Evolutionary conservation across 2,329 filamentous ascomycete species (phyloP).

Genomic region (Fusarium torreyae): DNA sequence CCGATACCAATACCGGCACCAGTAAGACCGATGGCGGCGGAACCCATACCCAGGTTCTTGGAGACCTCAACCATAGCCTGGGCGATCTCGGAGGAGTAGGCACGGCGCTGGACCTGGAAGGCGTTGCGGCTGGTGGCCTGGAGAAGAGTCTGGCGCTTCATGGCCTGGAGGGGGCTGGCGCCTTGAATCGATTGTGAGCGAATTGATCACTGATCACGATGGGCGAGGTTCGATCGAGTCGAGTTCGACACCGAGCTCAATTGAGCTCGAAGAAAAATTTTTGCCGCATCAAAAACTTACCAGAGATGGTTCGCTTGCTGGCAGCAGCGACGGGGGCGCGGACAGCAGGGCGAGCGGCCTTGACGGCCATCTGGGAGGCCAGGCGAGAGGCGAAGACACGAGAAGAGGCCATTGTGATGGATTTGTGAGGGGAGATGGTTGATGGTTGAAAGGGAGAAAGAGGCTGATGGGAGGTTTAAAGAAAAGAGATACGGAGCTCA

Average conservation of each 20-base stretch:
- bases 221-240: slow-evolving; percentile 53
- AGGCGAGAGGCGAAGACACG: slow-evolving; percentile 84
- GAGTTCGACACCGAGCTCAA: slow-evolving; percentile 47
- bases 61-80: slow-evolving; percentile 91
- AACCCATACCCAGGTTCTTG: slow-evolving; percentile 91
- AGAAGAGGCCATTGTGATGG: slow-evolving; percentile 84
- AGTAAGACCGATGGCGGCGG: slow-evolving; percentile 91
- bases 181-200: slow-evolving; percentile 58
- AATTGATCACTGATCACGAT: slow-evolving; percentile 50
- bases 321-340: slow-evolving; percentile 74
- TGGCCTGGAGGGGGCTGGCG: slow-evolving; percentile 78
- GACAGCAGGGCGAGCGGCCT: slow-evolving; percentile 83
- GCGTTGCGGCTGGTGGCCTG: slow-evolving; percentile 76
- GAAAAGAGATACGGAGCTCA: slow-evolving; percentile 55
- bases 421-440: slow-evolving; percentile 58
- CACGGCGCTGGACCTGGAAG: slow-evolving; percentile 76
- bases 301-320: slow-evolving; percentile 83
- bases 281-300: slow-evolving; percentile 66
- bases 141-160: slow-evolving; percentile 82
- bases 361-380: slow-evolving; percentile 82
- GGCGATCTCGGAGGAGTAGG: slow-evolving; percentile 91
- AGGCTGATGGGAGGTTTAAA: slow-evolving; percentile 54
- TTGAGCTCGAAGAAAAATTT: slow-evolving; percentile 52
- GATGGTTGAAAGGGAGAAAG: slow-evolving; percentile 48
- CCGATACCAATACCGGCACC: slow-evolving; percentile 96